A percentile compares a stretch with the other conserved stretches of the same genome.
Conservation (phyloP, 345 rosid genomes). For the Anacardium occidentale region DNA sequence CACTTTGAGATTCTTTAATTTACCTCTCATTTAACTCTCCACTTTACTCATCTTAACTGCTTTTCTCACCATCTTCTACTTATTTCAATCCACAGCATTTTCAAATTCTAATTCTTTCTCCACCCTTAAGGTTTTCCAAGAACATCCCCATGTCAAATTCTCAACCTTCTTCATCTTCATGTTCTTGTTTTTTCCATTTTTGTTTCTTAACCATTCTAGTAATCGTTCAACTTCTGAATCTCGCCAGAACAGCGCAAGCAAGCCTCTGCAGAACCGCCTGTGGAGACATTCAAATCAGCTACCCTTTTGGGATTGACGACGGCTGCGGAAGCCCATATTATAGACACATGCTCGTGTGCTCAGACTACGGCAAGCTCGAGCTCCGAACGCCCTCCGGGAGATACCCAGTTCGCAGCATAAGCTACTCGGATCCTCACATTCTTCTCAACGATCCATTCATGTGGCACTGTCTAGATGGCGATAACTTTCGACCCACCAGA, state of each 20-base stretch:
- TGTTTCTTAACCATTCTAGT: neutral
- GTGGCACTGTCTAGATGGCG: slow-evolving; percentile 82
- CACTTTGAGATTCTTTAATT: slow-evolving; percentile 10
- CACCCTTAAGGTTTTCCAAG: neutral
- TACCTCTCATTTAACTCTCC: neutral
- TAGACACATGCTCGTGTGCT: slow-evolving; percentile 73
- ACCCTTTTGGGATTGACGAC: slow-evolving; percentile 78
- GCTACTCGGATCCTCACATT: slow-evolving; percentile 81
- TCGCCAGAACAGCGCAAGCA: slow-evolving; percentile 38
- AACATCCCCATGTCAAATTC: slow-evolving; percentile 7
- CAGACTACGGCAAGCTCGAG: slow-evolving; percentile 55
- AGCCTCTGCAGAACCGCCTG: slow-evolving; percentile 65
- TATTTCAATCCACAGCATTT: too few species aligned
- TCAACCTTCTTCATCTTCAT: slow-evolving; percentile 3
- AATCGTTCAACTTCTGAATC: slow-evolving; percentile 18
- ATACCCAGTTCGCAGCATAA: slow-evolving; percentile 65
- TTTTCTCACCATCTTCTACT: neutral
- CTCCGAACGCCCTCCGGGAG: slow-evolving; percentile 83
- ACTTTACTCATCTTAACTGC: slow-evolving; percentile 6
- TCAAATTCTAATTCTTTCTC: slow-evolving; percentile 3
- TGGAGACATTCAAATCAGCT: slow-evolving; percentile 62
- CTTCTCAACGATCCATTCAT: slow-evolving; percentile 70
- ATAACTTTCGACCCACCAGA: slow-evolving; percentile 65
- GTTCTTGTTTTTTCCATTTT: slow-evolving; percentile 17
- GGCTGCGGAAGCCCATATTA: slow-evolving; percentile 92